phyloP scores from a whole-genome alignment of 768 basidiomycete genomes.

The Suillus lakei region DNA sequence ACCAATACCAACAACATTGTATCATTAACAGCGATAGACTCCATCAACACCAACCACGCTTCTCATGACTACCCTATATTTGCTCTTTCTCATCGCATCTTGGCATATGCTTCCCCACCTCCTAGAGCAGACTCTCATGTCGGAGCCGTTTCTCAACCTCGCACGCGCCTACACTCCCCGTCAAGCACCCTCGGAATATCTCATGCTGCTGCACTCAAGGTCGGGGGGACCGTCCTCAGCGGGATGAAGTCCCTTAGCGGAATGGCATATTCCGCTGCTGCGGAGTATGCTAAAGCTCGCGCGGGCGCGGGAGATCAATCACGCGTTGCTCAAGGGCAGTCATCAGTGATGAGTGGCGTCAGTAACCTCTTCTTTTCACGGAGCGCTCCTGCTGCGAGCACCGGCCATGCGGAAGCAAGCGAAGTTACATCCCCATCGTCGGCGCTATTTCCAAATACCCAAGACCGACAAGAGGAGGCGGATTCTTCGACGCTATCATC shows the following conservation, averaged over 20 bases:
- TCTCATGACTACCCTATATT: slow-evolving; percentile 42
- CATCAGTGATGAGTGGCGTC: slow-evolving; percentile 29
- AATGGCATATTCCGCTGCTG: slow-evolving; percentile 56
- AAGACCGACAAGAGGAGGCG: slow-evolving; percentile 1
- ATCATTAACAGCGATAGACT: slow-evolving; percentile 43
- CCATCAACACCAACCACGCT: slow-evolving; percentile 9
- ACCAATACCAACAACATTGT: slow-evolving; percentile 42
- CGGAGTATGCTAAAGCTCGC: slow-evolving; percentile 44
- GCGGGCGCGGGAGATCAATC: slow-evolving; percentile 24
- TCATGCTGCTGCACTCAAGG: slow-evolving; percentile 57
- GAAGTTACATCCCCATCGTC: slow-evolving; percentile 1
- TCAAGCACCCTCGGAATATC: slow-evolving; percentile 38
- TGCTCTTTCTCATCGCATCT: slow-evolving; percentile 62
- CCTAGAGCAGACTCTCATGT: slow-evolving; percentile 29
- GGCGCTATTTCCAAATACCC: not conserved
- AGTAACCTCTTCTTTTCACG: slow-evolving; percentile 57
- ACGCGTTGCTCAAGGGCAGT: slow-evolving; percentile 15
- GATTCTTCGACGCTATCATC: slow-evolving; percentile 19
- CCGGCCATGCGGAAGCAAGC: slow-evolving; percentile 14
- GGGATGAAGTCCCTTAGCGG: slow-evolving; percentile 70
- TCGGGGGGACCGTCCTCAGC: slow-evolving; percentile 64
- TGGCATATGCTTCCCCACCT: slow-evolving; percentile 58
- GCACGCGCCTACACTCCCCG: slow-evolving; percentile 28
- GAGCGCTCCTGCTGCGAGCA: slow-evolving; percentile 59
- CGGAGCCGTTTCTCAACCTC: slow-evolving; percentile 21